These are phyloP conservation scores for Hibiscus tridactylites DNA, from an alignment of 345 rosid genomes.

Conservation along the genomic window DNA sequence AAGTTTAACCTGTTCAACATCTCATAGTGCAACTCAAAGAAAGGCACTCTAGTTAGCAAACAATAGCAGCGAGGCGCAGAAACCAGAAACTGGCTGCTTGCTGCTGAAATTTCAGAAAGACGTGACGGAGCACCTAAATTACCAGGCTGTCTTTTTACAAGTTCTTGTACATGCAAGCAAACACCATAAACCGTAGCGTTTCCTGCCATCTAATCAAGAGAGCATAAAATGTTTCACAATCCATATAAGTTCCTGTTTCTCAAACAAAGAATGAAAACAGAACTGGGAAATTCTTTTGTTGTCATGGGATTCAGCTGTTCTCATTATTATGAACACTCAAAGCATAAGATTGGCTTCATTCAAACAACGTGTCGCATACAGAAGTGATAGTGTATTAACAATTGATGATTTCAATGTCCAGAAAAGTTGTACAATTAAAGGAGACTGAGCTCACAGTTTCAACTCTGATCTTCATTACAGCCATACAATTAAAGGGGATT, in stretches of 20 bases:
- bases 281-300: not conserved
- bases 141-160: conserved; percentile 86
- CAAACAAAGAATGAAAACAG: not conserved
- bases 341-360: not conserved
- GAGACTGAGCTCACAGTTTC: no score
- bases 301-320: not conserved
- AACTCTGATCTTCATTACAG: no score
- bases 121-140: conserved; percentile 53
- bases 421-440: no score
- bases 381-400: not conserved
- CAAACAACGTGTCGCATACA: not conserved
- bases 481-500: no score
- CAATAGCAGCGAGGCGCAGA: conserved; percentile 99
- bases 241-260: not conserved
- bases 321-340: not conserved
- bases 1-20: conserved; percentile 76
- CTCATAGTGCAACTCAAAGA: conserved; percentile 92
- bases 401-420: not conserved
- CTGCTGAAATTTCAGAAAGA: conserved; percentile 40
- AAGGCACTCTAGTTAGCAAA: conserved; percentile 80
- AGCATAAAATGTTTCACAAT: conserved; percentile 15
- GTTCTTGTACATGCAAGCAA: conserved; percentile 86
- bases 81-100: conserved; percentile 65
- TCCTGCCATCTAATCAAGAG: conserved; percentile 69
- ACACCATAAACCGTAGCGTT: conserved; percentile 88